Conservation (phyloP, 371 early-diverging fungal species). For the Blakeslea trispora region DNA sequence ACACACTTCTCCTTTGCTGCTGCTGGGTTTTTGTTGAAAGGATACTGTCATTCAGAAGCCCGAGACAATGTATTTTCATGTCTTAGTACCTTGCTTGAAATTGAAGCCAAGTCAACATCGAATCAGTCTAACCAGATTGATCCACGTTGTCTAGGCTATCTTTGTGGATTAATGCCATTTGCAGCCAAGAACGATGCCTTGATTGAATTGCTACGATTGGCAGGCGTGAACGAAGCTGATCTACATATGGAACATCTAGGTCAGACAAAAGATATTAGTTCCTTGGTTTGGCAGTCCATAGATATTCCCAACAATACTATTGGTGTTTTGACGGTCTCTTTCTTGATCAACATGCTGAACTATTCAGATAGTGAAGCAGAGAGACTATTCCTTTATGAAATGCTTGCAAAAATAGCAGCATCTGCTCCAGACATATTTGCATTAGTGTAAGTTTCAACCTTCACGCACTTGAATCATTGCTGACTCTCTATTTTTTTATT, state of each 20-base stretch:
- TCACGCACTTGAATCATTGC: background rate
- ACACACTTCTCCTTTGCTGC: constrained; percentile 74
- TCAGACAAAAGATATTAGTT: constrained; percentile 3
- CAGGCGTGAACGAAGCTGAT: constrained; percentile 42
- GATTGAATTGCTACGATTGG: constrained; percentile 41
- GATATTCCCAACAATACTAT: constrained; percentile 54
- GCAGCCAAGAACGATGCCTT: constrained; percentile 49
- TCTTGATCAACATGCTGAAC: constrained; percentile 67
- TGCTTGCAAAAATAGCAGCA: constrained; percentile 59
- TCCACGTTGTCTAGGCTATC: constrained; percentile 40
- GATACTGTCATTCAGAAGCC: constrained; percentile 48
- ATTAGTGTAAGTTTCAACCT: constrained; percentile 21
- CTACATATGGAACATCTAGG: constrained; percentile 5
- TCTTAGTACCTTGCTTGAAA: constrained; percentile 68
- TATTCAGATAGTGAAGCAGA: constrained; percentile 66
- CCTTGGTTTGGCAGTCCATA: constrained; percentile 21
- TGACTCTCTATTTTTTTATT: background rate
- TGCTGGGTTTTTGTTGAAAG: constrained; percentile 64
- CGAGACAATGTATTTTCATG: constrained; percentile 66
- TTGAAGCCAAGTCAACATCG: constrained; percentile 51
- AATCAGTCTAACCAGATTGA: constrained; percentile 20
- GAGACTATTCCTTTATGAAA: constrained; percentile 62
- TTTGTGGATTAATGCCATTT: constrained; percentile 50
- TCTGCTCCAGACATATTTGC: constrained; percentile 60
- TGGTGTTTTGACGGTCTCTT: constrained; percentile 59